Evolutionary conservation across 176 grass and related monocot genomes (phyloP), one percentile per base, ranked within the genome.

Genomic region (Lolium rigidum): DNA sequence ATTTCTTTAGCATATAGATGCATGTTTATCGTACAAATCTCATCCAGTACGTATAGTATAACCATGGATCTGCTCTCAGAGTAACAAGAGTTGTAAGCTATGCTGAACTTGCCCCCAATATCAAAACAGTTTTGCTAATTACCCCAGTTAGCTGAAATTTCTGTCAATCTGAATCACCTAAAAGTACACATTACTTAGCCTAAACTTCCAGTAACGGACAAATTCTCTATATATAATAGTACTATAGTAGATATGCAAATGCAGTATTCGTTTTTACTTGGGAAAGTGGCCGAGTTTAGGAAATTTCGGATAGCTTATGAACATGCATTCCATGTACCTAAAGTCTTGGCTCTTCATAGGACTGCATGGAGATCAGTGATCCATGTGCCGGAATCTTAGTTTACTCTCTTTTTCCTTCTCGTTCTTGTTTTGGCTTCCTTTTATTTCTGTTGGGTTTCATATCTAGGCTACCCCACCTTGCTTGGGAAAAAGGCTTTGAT

Each of bases 101-200:
- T n/a, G 7, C 5, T 56, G 12, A 80, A 59, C 43, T 25, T 10
- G 22, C 2, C 21, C 59, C 48, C 70, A 24, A 14, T 22, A 24
- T n/a, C n/a, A 48, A 72, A 47, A 73, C n/a, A 73, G n/a, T 24
- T 72, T 39, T 48, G 20, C 10, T 24, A 73, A 73, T 73, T 73
- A 80, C 10, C 70, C n/a, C 70, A 24, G 43, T 74, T 74, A 49
- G 44, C 70, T 74, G 21, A 25, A 49, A 15, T 25, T 49, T 69
- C 3, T 25, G 21, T 5, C 13, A 50, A 49, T 74, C 44, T 74
- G 44, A 25, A 73, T 74, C 12, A 2, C 70, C 44, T 74, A 15
- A 48, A 16, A 74, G n/a, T 50, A 74, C 12, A 41, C 35, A 74
- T 25, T 48, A 74, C n/a, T 74, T 74, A 25, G 70, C 44, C 21